Evolutionary conservation across 108 stramenopile genomes (phyloP).

Genomic region (Fragilaria radians): DNA sequence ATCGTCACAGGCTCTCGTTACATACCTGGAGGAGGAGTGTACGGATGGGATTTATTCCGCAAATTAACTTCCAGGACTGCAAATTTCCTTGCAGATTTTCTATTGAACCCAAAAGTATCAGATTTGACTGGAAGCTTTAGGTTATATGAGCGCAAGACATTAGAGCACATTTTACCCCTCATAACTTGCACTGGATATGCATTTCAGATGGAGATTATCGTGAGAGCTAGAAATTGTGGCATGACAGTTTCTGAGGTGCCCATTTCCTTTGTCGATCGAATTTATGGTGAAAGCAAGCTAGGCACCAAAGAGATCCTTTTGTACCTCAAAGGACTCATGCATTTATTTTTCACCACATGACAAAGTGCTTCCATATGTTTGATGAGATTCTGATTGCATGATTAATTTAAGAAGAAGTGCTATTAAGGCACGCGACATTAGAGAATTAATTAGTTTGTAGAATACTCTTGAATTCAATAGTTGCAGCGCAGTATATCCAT

Average conservation of each 20-base stretch:
- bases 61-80: constrained; percentile 93
- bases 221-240: constrained; percentile 76
- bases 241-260: constrained; percentile 89
- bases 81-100: constrained; percentile 90
- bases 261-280: constrained; percentile 96
- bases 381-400: too few relatives aligned
- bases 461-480: too few relatives aligned
- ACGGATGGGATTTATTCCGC: constrained; percentile 86
- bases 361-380: too few relatives aligned
- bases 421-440: too few relatives aligned
- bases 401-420: too few relatives aligned
- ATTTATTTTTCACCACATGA: constrained; percentile 92
- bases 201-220: constrained; percentile 99
- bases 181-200: constrained; percentile 92
- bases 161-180: constrained; percentile 82
- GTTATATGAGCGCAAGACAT: constrained; percentile 81
- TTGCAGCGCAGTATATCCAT: too few relatives aligned
- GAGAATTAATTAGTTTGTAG: too few relatives aligned
- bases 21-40: constrained; percentile 87
- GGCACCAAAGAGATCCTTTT: constrained; percentile 92
- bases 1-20: constrained; percentile 97
- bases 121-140: constrained; percentile 97
- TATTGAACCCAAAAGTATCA: constrained; percentile 85
- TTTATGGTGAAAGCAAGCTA: constrained; percentile 97
- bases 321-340: constrained; percentile 87